Percentiles rank a stretch among this genome's conserved stretches.
These are phyloP conservation scores for Leccinellum luteum DNA, from an alignment of 768 basidiomycete genomes.

Conservation along the genomic window DNA sequence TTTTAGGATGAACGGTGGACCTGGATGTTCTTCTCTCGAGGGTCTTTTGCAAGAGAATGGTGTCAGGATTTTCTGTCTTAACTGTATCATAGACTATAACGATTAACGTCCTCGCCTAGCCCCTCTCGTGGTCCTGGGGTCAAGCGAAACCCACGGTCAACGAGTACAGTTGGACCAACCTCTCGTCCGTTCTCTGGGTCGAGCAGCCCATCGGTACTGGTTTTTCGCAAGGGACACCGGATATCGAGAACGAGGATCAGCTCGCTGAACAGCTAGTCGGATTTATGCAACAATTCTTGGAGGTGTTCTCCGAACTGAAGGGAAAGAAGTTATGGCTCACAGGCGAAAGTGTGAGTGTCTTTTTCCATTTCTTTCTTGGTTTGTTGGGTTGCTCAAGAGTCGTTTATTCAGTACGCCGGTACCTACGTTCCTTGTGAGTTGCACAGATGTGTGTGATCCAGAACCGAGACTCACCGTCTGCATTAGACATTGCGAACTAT, in stretches of 20 bases:
- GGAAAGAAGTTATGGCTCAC: slow-evolving; percentile 66
- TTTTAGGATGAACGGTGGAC: slow-evolving; percentile 75
- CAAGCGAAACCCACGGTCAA: slow-evolving; percentile 63
- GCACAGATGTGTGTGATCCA: slow-evolving; percentile 26
- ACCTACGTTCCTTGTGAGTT: slow-evolving; percentile 59
- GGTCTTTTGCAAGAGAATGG: slow-evolving; percentile 75
- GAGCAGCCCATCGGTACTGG: slow-evolving; percentile 83
- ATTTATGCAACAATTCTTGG: slow-evolving; percentile 73
- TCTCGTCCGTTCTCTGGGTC: slow-evolving; percentile 70
- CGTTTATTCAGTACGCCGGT: slow-evolving; percentile 59
- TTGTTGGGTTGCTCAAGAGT: not conserved
- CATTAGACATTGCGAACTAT: slow-evolving; percentile 68
- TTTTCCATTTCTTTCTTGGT: not conserved
- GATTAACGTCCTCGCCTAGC: slow-evolving; percentile 38
- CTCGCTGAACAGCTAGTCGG: slow-evolving; percentile 52
- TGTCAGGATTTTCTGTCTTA: slow-evolving; percentile 36
- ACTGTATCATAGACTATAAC: slow-evolving; percentile 15
- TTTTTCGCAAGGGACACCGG: slow-evolving; percentile 67
- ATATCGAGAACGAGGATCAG: slow-evolving; percentile 55
- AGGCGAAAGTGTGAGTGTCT: slow-evolving; percentile 66
- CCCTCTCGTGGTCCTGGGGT: slow-evolving; percentile 63
- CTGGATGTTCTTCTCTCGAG: slow-evolving; percentile 73
- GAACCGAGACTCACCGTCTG: not conserved
- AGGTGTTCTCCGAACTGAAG: slow-evolving; percentile 71
- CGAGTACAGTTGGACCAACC: slow-evolving; percentile 75